Conservation (phyloP, 352 stramenopile genomes). For the Phytophthora hibernalis region DNA sequence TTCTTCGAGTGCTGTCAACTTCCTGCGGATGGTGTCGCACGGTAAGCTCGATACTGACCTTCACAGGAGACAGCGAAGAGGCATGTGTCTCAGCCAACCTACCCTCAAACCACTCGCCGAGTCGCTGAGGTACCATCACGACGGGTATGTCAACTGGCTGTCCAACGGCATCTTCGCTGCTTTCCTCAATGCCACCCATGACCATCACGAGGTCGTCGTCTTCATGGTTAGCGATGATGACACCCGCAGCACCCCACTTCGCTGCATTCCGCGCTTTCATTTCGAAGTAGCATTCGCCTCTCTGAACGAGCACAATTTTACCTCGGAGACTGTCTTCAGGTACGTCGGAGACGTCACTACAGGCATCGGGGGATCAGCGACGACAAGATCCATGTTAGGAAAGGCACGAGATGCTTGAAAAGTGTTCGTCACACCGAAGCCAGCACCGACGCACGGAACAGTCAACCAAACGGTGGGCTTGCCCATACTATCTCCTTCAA, state of each 20-base stretch:
- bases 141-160: slow-evolving; percentile 46
- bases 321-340: slow-evolving; percentile 38
- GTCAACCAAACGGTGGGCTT: slow-evolving; percentile 34
- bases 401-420: slow-evolving; percentile 39
- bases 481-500: slow-evolving; percentile 13
- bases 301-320: slow-evolving; percentile 58
- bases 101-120: slow-evolving; percentile 63
- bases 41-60: slow-evolving; percentile 47
- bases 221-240: slow-evolving; percentile 74
- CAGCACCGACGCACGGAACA: slow-evolving; percentile 70
- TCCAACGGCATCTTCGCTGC: slow-evolving; percentile 22
- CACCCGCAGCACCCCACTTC: slow-evolving; percentile 49
- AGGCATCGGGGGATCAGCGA: slow-evolving; percentile 68
- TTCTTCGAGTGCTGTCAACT: slow-evolving; percentile 17
- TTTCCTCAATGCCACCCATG: slow-evolving; percentile 62
- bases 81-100: slow-evolving; percentile 25
- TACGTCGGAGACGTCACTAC: slow-evolving; percentile 43
- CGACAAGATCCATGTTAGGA: slow-evolving; percentile 37
- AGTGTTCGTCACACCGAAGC: slow-evolving; percentile 58
- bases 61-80: slow-evolving; percentile 33
- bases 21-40: slow-evolving; percentile 41
- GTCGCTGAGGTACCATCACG: slow-evolving; percentile 70
- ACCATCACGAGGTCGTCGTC: slow-evolving; percentile 80
- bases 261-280: slow-evolving; percentile 67
- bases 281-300: slow-evolving; percentile 80